phyloP scores from a whole-genome alignment of 1,284 basidiomycete genomes.

The Boletellus deceptivus region DNA sequence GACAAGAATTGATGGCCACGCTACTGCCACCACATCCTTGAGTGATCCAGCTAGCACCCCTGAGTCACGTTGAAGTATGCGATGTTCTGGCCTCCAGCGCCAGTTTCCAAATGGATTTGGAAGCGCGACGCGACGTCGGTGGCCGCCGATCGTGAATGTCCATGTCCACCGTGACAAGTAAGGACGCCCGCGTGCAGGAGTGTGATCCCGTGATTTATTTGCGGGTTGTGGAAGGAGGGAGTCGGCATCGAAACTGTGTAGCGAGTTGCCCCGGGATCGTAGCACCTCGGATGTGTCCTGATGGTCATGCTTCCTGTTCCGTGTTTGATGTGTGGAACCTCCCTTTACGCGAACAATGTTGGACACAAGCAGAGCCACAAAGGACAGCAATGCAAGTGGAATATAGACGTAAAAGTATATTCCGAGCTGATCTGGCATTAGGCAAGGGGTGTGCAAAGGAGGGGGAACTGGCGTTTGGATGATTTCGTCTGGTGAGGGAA shows the following conservation, averaged over 20 bases:
- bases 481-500: constrained; percentile 25
- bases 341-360: constrained; percentile 29
- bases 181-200: constrained; percentile 12
- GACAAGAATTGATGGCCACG: constrained; percentile 36
- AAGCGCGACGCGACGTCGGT: constrained; percentile 29
- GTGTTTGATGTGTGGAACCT: constrained; percentile 4
- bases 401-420: constrained; percentile 62
- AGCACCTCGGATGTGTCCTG: constrained; percentile 9
- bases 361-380: constrained; percentile 38
- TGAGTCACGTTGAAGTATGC: constrained; percentile 15
- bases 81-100: constrained; percentile 6
- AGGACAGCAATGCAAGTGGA: constrained; percentile 43
- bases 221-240: constrained; percentile 18
- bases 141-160: constrained; percentile 29
- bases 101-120: constrained; percentile 13
- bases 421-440: constrained; percentile 65
- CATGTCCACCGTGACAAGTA: constrained; percentile 23
- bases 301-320: constrained; percentile 9
- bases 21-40: constrained; percentile 35
- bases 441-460: constrained; percentile 53
- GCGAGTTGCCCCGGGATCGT: constrained; percentile 3
- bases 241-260: constrained; percentile 6
- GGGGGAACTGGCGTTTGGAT: constrained; percentile 25
- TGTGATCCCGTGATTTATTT: constrained; percentile 10
- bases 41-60: constrained; percentile 33